Evolutionary conservation across 1,284 basidiomycete species (phyloP), one percentile per base, ranked within the genome.

Genomic region (Cryptococcus wingfieldii): DNA sequence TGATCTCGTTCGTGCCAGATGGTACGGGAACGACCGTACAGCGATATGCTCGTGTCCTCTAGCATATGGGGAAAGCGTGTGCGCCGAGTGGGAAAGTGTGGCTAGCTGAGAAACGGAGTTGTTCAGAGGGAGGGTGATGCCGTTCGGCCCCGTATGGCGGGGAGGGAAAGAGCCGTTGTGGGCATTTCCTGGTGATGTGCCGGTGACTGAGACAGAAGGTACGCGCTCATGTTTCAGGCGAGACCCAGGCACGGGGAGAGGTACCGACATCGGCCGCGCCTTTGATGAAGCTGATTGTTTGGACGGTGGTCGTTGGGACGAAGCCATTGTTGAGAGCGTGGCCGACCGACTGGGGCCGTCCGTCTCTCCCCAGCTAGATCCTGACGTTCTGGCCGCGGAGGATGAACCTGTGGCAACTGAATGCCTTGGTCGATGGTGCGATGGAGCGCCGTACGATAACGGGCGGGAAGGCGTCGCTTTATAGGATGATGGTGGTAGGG

Each of bases 1-100:
- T 34, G 31, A 34, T 10, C 31, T 6, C 10, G 31, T 31, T 10
- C 31, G 31, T 31, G 31, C 31, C 31, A 34, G 31, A 16, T 74
- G 48, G 82, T 77, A 87, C 2, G 88, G 90, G 39, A 87, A 87
- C 59, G 87, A 89, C 25, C 91, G 83, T 3, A 94, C 90, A 5
- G 90, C 90, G 70, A 93, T 93, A 76, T 95, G 91, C 60, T 88
- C 86, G 45, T 91, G 80, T 6, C 86, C 86, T 48, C 90, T 83
- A 10, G 92, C 94, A 74, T 92, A 95, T 0, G 92, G 92, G 1
- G 88, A 90, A 2, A 96, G 79, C 0, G 92, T 96, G 68, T 94
- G 91, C 64, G 94, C 90, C 3, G 89, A 90, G 61, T 87, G 83
- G 23, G 84, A 86, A 53, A 96, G 83, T 3, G 88, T 89, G 18